Evolutionary conservation across 441 rosid genomes (phyloP).

Genomic region (Pelargonium exstipulatum): DNA sequence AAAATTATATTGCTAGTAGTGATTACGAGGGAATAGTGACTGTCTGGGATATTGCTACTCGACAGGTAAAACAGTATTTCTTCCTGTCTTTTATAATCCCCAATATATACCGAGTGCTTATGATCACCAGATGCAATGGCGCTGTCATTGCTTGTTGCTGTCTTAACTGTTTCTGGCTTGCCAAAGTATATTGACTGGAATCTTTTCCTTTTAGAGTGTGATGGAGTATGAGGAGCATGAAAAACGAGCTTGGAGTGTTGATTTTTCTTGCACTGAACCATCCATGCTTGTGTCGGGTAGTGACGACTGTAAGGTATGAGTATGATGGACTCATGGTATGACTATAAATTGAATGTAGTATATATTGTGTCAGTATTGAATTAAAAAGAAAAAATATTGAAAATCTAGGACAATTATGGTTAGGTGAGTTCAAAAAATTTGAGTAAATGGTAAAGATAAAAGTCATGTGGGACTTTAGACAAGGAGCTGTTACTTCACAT

Average conservation of each 20-base stretch:
- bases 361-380: background rate
- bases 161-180: background rate
- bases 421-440: too few relatives aligned
- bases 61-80: conserved; percentile 27
- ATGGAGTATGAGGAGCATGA: conserved; percentile 41
- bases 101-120: background rate
- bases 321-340: conserved; percentile 11
- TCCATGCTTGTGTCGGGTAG: conserved; percentile 44
- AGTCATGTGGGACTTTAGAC: too few relatives aligned
- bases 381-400: conserved; percentile 1
- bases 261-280: conserved; percentile 35
- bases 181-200: background rate
- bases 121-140: background rate
- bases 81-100: conserved; percentile 5
- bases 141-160: background rate
- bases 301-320: conserved; percentile 35
- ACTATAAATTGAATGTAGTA: background rate
- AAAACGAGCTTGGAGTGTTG: conserved; percentile 41
- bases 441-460: too few relatives aligned
- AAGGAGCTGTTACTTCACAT: too few relatives aligned
- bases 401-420: background rate
- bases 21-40: conserved; percentile 40
- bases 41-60: conserved; percentile 34
- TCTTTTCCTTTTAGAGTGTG: conserved; percentile 29
- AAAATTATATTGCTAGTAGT: conserved; percentile 36